These are phyloP conservation scores for Penicillium maclennaniae DNA, from an alignment of 495 filamentous ascomycete species.

Conservation along the genomic window DNA sequence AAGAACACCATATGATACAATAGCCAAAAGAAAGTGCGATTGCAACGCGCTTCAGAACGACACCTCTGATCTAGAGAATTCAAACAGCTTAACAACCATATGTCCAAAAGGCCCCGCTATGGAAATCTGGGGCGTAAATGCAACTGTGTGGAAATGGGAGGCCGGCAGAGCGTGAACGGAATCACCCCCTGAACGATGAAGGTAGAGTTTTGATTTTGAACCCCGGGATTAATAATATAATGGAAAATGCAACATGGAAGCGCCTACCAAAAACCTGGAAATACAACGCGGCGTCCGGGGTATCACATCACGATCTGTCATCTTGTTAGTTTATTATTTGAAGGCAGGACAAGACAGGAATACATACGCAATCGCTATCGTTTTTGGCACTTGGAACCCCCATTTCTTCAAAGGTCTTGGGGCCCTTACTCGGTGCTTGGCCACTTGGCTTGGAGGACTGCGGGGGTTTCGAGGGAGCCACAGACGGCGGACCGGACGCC, in stretches of 20 bases:
- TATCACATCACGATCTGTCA: conserved; percentile 61
- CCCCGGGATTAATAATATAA: conserved; percentile 16
- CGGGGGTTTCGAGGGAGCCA: conserved; percentile 29
- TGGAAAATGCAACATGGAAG: conserved; percentile 13
- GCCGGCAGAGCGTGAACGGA: neutral
- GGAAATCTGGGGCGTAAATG: conserved; percentile 23
- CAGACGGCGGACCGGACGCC: conserved; percentile 20
- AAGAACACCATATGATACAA: conserved; percentile 2
- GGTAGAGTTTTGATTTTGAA: conserved; percentile 6
- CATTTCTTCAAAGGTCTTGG: conserved; percentile 98
- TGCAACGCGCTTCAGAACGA: conserved; percentile 11
- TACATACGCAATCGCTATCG: conserved; percentile 86
- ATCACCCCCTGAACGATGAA: conserved; percentile 16
- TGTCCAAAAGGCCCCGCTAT: conserved; percentile 22
- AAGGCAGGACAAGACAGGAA: conserved; percentile 1
- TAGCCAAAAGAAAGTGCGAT: neutral
- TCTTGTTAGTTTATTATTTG: conserved; percentile 23
- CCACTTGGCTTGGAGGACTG: conserved; percentile 23
- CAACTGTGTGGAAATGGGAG: conserved; percentile 15
- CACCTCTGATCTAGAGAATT: conserved; percentile 20
- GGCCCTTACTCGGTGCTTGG: conserved; percentile 68
- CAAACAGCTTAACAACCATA: conserved; percentile 19
- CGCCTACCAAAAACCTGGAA: conserved; percentile 8
- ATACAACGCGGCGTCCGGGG: conserved; percentile 23
- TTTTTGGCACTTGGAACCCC: conserved; percentile 77